Percentiles rank a stretch among this genome's conserved stretches.
Conservation (phyloP, 2,329 filamentous ascomycete species). For the Xylaria arbuscula region DNA sequence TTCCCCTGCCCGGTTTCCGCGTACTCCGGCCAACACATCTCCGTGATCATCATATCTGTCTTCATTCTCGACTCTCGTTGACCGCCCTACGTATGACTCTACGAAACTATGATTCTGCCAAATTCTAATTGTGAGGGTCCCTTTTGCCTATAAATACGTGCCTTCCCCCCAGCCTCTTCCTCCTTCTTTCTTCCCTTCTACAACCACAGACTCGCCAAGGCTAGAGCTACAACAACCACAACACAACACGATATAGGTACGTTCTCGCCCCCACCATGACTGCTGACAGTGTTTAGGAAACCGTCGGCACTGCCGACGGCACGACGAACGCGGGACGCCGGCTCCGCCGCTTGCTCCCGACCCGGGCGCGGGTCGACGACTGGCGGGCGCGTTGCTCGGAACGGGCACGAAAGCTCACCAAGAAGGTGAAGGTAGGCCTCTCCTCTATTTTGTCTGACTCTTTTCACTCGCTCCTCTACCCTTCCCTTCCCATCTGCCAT, state of each 20-base stretch:
- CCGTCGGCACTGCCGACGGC: background rate
- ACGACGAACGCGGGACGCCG: background rate
- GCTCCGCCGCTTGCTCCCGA: background rate
- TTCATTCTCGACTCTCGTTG: no score
- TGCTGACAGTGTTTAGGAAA: background rate
- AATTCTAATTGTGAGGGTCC: no score
- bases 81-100: no score
- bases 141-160: no score
- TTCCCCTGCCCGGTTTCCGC: no score
- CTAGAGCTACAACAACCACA: background rate
- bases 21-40: no score
- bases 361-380: background rate
- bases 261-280: background rate
- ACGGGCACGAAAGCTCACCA: background rate
- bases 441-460: background rate
- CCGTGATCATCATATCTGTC: no score
- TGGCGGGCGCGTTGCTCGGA: conserved; percentile 3
- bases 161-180: background rate
- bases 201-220: background rate
- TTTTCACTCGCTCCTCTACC: background rate
- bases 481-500: background rate
- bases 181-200: background rate
- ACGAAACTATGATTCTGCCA: no score
- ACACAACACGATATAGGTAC: background rate
- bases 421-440: background rate